A percentile compares a stretch with the other conserved stretches of the same genome.
phyloP scores from a whole-genome alignment of 176 grass and related monocot species.

The Phyllostachys edulis region DNA sequence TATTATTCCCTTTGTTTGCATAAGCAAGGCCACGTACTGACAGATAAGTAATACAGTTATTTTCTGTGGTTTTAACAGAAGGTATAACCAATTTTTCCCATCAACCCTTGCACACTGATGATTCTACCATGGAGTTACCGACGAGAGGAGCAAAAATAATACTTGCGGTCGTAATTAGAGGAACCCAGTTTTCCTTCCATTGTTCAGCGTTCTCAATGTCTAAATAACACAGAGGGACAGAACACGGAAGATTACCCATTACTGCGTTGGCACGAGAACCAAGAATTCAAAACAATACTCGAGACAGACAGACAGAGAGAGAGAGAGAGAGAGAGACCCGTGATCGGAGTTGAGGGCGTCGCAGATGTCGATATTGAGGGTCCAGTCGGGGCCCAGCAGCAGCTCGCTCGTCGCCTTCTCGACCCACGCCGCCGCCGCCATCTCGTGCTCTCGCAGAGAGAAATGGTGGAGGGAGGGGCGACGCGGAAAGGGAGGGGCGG shows the following conservation, averaged over 20 bases:
- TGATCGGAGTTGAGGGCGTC: constrained; percentile 70
- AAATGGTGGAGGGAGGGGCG: background rate
- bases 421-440: constrained; percentile 58
- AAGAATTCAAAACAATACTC: background rate
- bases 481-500: background rate
- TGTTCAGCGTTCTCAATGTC: background rate
- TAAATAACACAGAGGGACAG: background rate
- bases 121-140: background rate
- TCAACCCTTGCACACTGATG: background rate
- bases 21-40: background rate
- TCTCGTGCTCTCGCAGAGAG: background rate
- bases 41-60: background rate
- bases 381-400: constrained; percentile 81
- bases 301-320: too few relatives aligned
- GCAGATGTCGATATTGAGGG: constrained; percentile 94
- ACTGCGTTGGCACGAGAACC: constrained; percentile 6
- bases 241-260: background rate
- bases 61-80: background rate
- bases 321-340: constrained; percentile 37
- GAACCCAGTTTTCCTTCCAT: background rate
- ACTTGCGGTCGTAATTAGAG: background rate
- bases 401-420: constrained; percentile 95
- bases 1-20: background rate
- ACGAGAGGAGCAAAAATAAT: background rate
- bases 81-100: background rate